Conservation (phyloP, 208 protist species). For the Vickermania spadyakhi region DNA sequence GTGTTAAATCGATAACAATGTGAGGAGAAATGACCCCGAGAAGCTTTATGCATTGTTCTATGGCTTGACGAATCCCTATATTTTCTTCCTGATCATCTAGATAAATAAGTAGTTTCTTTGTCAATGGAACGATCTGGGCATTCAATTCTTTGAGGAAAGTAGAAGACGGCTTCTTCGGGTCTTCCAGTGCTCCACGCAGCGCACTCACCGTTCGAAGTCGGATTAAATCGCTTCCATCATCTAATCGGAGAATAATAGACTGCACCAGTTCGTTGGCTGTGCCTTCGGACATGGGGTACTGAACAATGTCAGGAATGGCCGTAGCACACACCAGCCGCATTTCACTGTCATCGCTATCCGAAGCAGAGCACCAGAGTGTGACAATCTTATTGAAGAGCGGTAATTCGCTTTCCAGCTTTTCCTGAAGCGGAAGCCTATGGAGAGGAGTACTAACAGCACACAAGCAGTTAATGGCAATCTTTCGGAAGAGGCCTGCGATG, state of each 20-base stretch:
- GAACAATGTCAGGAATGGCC: slow-evolving; percentile 30
- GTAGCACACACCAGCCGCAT: slow-evolving; percentile 79
- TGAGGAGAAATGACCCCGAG: slow-evolving; percentile 44
- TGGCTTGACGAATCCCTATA: slow-evolving; percentile 32
- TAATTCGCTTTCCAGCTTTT: slow-evolving; percentile 19
- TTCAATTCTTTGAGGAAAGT: slow-evolving; percentile 42
- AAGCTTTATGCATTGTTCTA: slow-evolving; percentile 33
- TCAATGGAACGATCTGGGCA: slow-evolving; percentile 50
- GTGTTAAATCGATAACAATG: slow-evolving; percentile 49
- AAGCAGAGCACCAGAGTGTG: slow-evolving; percentile 54
- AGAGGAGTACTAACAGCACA: slow-evolving; percentile 35
- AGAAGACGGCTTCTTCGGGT: slow-evolving; percentile 5
- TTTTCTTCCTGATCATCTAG: slow-evolving; percentile 75
- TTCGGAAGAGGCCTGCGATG: slow-evolving; percentile 73
- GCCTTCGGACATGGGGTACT: slow-evolving; percentile 38
- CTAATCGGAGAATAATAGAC: slow-evolving; percentile 64
- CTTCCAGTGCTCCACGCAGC: slow-evolving; percentile 24
- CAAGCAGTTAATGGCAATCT: slow-evolving; percentile 73
- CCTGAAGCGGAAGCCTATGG: slow-evolving; percentile 16
- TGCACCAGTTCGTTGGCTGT: slow-evolving; percentile 62
- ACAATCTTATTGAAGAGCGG: slow-evolving; percentile 34
- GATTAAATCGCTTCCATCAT: slow-evolving; percentile 69
- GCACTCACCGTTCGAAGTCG: slow-evolving; percentile 32
- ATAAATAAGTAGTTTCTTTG: slow-evolving; percentile 75
- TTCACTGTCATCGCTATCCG: slow-evolving; percentile 79